Evolutionary conservation across 768 basidiomycete genomes (phyloP), one percentile per base, ranked within the genome.

Genomic region (Rossbeevera mucosa): DNA sequence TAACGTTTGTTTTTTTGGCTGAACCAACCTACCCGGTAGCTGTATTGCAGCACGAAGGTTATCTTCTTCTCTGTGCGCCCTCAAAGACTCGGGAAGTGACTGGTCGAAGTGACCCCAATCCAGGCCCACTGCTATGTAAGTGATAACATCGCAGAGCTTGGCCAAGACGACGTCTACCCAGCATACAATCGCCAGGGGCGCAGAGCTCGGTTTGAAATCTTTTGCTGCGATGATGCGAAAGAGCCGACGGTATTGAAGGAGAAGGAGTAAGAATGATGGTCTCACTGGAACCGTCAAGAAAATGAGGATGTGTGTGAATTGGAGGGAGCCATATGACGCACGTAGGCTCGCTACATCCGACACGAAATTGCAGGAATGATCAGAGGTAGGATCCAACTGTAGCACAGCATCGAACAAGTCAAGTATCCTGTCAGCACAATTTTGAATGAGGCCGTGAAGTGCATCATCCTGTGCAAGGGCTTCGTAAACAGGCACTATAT

Each of bases 101-200:
- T 51, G 30, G 9, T 59, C 55, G 5, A 53, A 48, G 20, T 51
- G 47, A 25, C 44, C 41, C 26, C 36, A 13, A 25, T 59, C 52
- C 33, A 62, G 48, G 8, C 68, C 66, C 5, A 62, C 59, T 7
- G 71, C 69, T 46, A 76, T 43, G n/a, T 57, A 47, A 28, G 71
- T 57, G 20, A 61, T 56, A 12, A 67, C 65, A 45, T 76, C 71
- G 28, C 77, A 74, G 6, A 89, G 61, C 57, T 74, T 80, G 9
- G 76, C 76, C 21, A 90, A 61, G 7, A 88, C 50, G 44, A 77
- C 69, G 52, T 90, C 86, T 9, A 80, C 80, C 82, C 84, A 88
- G 59, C 80, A 88, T 47, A 83, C 68, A n/a, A 78, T 54, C 12
- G 73, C 63, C 3, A 65, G 50, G n/a, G 67, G 40, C 29, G 62